phyloP scores from a whole-genome alignment of 495 filamentous ascomycete species.

The Bacidia rubella region DNA sequence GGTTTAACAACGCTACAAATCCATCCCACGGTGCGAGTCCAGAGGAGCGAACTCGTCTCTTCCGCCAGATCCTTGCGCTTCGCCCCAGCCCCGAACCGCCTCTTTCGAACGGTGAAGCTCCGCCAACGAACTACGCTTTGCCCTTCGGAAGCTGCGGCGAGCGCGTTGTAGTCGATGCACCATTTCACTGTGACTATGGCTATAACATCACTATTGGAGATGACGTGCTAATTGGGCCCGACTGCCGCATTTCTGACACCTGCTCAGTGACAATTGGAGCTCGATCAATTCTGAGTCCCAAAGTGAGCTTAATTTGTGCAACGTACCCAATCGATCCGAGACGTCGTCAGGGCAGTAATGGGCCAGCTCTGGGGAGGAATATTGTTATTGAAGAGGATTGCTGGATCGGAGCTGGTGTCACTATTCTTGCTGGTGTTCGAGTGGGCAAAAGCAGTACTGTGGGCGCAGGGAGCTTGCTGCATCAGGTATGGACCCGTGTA shows the following conservation, averaged over 20 bases:
- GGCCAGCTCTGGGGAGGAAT: conserved; percentile 54
- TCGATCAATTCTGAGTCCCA: conserved; percentile 69
- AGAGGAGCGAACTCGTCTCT: conserved; percentile 65
- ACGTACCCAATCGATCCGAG: conserved; percentile 65
- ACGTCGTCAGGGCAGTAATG: conserved; percentile 58
- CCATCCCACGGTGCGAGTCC: conserved; percentile 60
- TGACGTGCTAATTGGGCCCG: conserved; percentile 71
- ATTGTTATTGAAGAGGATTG: conserved; percentile 81
- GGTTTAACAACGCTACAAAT: conserved; percentile 83
- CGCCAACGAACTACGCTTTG: conserved; percentile 29
- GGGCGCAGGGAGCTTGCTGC: conserved; percentile 26
- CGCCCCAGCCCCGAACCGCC: conserved; percentile 19
- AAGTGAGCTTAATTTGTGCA: conserved; percentile 73
- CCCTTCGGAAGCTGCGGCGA: conserved; percentile 55
- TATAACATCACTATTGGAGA: conserved; percentile 87
- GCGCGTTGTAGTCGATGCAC: conserved; percentile 69
- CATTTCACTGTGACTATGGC: conserved; percentile 90
- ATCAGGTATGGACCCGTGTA: conserved; percentile 12
- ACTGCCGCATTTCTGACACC: conserved; percentile 79
- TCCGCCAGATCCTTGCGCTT: conserved; percentile 53
- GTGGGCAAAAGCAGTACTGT: conserved; percentile 34
- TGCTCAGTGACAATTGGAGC: conserved; percentile 61
- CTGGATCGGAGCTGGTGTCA: conserved; percentile 75
- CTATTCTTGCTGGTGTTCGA: conserved; percentile 53
- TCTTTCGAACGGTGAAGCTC: conserved; percentile 33